Conservation (phyloP, 306 rosid genomes). For the Lathyrus tuberosus region DNA sequence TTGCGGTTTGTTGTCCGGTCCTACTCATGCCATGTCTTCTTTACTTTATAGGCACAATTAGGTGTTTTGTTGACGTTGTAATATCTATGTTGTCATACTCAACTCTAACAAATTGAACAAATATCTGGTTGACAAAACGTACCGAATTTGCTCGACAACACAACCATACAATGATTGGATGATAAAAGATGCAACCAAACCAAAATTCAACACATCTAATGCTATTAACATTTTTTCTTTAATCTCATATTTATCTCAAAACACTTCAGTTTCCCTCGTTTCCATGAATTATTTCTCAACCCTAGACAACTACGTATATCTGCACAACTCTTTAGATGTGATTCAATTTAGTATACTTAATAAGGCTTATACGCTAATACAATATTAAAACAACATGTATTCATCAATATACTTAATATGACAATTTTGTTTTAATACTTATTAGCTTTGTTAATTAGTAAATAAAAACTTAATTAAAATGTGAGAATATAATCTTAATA, state of each 20-base stretch:
- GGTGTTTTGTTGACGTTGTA: too few relatives aligned
- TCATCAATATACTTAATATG: neutral
- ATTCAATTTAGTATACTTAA: neutral
- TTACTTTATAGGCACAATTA: too few relatives aligned
- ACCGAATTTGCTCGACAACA: too few relatives aligned
- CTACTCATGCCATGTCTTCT: too few relatives aligned
- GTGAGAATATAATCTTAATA: neutral
- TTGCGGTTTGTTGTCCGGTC: too few relatives aligned
- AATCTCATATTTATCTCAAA: neutral
- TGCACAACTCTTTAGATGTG: neutral
- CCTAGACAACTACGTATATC: neutral
- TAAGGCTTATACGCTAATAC: neutral
- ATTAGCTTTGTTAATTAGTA: neutral
- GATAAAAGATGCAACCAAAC: too few relatives aligned
- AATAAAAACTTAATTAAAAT: neutral
- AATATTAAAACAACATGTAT: neutral
- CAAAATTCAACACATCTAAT: too few relatives aligned
- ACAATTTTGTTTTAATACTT: neutral
- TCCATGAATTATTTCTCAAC: neutral
- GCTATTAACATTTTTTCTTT: too few relatives aligned
- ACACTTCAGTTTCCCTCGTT: neutral
- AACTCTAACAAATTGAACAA: too few relatives aligned
- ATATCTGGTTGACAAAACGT: too few relatives aligned
- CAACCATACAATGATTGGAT: too few relatives aligned
- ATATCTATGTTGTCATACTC: too few relatives aligned